Percentiles rank a stretch among this genome's conserved stretches.
phyloP scores from a whole-genome alignment of 495 filamentous ascomycete species.

The Xylaria telfairii region DNA sequence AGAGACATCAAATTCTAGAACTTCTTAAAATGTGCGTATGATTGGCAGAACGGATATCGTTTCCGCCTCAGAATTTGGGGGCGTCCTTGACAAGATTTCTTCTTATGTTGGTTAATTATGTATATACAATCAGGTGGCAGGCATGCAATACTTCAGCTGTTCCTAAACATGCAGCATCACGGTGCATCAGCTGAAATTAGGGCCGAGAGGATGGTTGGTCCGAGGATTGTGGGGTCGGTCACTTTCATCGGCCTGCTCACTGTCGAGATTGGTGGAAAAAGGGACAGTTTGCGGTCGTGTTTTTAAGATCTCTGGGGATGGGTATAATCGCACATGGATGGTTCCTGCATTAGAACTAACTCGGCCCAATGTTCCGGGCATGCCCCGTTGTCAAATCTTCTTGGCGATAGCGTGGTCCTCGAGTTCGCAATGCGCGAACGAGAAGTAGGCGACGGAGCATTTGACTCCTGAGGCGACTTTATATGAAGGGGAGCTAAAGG shows the following conservation, averaged over 20 bases:
- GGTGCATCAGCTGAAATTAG: not conserved
- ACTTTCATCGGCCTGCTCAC: not conserved
- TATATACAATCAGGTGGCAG: not conserved
- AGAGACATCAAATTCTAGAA: not conserved
- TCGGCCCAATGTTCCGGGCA: not conserved
- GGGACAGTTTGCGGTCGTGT: not conserved
- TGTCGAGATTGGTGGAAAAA: slow-evolving; percentile 1
- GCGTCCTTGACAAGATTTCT: not conserved
- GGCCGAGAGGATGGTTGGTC: not conserved
- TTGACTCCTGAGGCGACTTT: not conserved
- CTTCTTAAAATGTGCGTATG: not conserved
- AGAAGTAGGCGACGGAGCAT: not conserved
- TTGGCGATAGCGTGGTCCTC: not conserved
- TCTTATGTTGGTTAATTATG: not conserved
- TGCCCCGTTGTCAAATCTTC: not conserved
- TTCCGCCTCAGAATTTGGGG: not conserved
- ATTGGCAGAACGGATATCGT: not conserved
- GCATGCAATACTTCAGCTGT: not conserved
- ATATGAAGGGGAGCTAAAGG: not conserved
- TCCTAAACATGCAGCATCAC: not conserved
- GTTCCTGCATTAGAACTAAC: slow-evolving; percentile 1
- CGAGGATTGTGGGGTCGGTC: not conserved
- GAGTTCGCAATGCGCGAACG: not conserved
- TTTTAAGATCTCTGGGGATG: not conserved
- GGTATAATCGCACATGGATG: not conserved